Base-by-base conservation (phyloP, 2,329 filamentous ascomycete species). In the Hymenoscyphus linearis region DNA sequence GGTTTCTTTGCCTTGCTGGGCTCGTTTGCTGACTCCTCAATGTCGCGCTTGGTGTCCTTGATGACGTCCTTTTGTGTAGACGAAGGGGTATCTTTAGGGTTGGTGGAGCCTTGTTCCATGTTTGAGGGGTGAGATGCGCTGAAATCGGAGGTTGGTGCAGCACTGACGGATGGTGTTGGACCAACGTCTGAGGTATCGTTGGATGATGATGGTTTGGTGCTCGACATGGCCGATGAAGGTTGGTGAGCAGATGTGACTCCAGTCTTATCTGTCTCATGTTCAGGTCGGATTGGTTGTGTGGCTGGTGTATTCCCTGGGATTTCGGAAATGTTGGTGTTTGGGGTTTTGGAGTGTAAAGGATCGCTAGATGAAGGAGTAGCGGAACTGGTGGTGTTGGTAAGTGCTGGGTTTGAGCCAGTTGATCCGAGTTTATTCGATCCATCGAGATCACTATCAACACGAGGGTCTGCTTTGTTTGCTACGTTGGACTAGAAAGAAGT, bases 401-500 rank as follows among this genome's bases (percentile, higher is more conserved):
- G 47, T 55, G 52, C 22, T 47, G 52, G 13, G 25, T 58, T 40
- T 9, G 58, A 56, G 5, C 26, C 18, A 22, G 47, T 37, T 16
- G 54, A 40, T 14, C 27, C 22, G 9, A 40, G 54, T 2, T 25
- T 56, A 13, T 34, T 56, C n/a, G 34, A 37, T n/a, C 52, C 52
- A 34, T 34, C 27, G 12, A 76, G 73, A 68, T 83, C 78, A 35
- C 77, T 79, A 69, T 83, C 79, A 56, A 82, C 71, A 16, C 80
- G 74, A 25, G 80, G 80, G 66, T 83, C 81, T 16, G 71, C 68
- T 44, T 79, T 78, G 70, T 83, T 84, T 22, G 74, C 72, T 6
- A 66, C 18, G 27, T 60, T 59, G 4, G 67, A 62, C 52, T 53
- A 31, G 10, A 53, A n/a, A n/a, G n/a, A 9, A n/a, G 14, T 53